phyloP scores from a whole-genome alignment of 2,329 filamentous ascomycete genomes.

The Pestalotiopsis sp. region DNA sequence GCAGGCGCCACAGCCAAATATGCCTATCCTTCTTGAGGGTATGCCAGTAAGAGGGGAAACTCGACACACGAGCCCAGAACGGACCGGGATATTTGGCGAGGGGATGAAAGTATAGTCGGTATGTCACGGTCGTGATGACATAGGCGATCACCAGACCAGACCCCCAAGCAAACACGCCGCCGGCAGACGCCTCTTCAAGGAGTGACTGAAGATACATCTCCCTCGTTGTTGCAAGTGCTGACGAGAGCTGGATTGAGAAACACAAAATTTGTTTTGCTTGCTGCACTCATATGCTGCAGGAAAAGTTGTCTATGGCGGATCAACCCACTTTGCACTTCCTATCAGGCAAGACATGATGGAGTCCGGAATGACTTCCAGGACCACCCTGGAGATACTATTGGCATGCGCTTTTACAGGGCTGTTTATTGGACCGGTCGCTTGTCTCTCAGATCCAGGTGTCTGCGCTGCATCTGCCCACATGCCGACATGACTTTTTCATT shows the following conservation, averaged over 20 bases:
- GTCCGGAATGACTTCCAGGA: not conserved
- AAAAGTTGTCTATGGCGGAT: not conserved
- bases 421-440: not conserved
- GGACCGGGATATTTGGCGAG: conserved; percentile 24
- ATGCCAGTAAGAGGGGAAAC: conserved; percentile 23
- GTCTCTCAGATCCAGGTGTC: not conserved
- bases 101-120: conserved; percentile 26
- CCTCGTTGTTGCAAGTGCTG: not conserved
- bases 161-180: not conserved
- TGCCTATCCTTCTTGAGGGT: conserved; percentile 2
- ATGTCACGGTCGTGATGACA: conserved; percentile 14
- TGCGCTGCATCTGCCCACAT: not conserved
- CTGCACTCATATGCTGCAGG: not conserved
- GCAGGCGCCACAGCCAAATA: conserved; percentile 9
- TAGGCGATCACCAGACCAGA: not conserved
- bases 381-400: not conserved
- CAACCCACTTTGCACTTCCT: not conserved
- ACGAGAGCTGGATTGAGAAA: not conserved
- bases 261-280: not conserved
- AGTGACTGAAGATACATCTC: not conserved
- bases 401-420: not conserved
- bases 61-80: conserved; percentile 22
- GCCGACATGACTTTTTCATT: not conserved
- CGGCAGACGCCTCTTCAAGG: not conserved
- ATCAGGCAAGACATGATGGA: not conserved